Percentiles rank a stretch among this genome's conserved stretches.
phyloP scores from a whole-genome alignment of 2,329 filamentous ascomycete genomes.

The Xylaria sp. region DNA sequence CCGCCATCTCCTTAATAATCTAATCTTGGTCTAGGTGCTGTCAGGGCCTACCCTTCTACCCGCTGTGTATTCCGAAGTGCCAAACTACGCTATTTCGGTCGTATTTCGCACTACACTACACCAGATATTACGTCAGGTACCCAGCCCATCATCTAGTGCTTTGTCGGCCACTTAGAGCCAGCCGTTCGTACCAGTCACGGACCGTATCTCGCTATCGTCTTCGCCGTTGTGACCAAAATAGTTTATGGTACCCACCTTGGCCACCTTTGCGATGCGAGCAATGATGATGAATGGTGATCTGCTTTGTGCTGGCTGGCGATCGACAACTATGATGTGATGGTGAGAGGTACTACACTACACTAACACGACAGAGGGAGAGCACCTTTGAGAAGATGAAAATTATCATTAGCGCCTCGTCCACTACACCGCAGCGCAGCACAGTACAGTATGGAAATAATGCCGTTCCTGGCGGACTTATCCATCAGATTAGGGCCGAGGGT shows the following conservation, averaged over 20 bases:
- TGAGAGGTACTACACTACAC: neutral
- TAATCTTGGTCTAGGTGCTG: neutral
- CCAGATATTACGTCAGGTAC: constrained; percentile 35
- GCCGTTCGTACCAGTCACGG: neutral
- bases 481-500: constrained; percentile 23
- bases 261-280: constrained; percentile 4
- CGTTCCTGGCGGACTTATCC: constrained; percentile 10
- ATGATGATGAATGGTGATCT: constrained; percentile 16
- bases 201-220: constrained; percentile 11
- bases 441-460: constrained; percentile 1
- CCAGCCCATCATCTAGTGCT: constrained; percentile 15
- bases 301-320: constrained; percentile 20
- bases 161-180: neutral
- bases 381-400: constrained; percentile 13
- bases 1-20: neutral
- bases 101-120: constrained; percentile 22
- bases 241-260: constrained; percentile 17
- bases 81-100: constrained; percentile 28
- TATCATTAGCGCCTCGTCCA: constrained; percentile 3
- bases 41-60: neutral
- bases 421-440: neutral
- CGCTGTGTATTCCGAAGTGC: neutral
- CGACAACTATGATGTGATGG: constrained; percentile 30
- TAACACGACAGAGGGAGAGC: neutral
- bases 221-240: constrained; percentile 27